phyloP scores from a whole-genome alignment of 306 rosid genomes.

The Oemleria cerasiformis region DNA sequence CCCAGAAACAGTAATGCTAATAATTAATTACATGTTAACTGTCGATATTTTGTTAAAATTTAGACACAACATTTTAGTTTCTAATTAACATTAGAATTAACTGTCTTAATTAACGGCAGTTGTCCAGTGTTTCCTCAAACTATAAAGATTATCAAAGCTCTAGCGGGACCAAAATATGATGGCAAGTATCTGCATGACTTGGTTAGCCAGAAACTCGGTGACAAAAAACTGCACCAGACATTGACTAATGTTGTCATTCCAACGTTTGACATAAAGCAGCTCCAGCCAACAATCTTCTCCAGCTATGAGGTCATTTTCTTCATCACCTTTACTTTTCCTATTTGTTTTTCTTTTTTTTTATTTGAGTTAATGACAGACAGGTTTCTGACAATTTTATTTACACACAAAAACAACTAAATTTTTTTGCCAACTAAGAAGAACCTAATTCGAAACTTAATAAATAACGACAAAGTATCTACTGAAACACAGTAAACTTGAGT shows the following conservation, averaged over 20 bases:
- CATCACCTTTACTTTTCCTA: not conserved
- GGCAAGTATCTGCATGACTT: slow-evolving; percentile 44
- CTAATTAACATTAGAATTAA: not conserved
- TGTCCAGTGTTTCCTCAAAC: slow-evolving; percentile 11
- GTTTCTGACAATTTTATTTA: too few species aligned
- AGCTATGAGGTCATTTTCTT: slow-evolving; percentile 32
- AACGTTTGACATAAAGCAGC: slow-evolving; percentile 19
- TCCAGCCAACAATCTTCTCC: slow-evolving; percentile 54
- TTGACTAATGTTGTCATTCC: slow-evolving; percentile 45
- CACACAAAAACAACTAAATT: too few species aligned
- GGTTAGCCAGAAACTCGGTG: slow-evolving; percentile 27
- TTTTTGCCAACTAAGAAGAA: too few species aligned
- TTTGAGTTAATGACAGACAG: too few species aligned
- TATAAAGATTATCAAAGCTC: slow-evolving; percentile 18
- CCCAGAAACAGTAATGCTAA: slow-evolving; percentile 34
- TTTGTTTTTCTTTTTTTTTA: too few species aligned
- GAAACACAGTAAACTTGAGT: too few species aligned
- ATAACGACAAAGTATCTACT: too few species aligned
- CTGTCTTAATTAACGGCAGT: slow-evolving; percentile 17
- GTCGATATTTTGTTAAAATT: not conserved
- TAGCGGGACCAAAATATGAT: slow-evolving; percentile 42
- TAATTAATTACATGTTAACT: not conserved
- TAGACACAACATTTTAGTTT: not conserved
- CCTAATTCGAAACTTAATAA: too few species aligned
- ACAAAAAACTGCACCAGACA: slow-evolving; percentile 33